Base-by-base conservation (phyloP, 192 early-diverging fungal genomes). In the Rhizoclosmatium globosum region DNA sequence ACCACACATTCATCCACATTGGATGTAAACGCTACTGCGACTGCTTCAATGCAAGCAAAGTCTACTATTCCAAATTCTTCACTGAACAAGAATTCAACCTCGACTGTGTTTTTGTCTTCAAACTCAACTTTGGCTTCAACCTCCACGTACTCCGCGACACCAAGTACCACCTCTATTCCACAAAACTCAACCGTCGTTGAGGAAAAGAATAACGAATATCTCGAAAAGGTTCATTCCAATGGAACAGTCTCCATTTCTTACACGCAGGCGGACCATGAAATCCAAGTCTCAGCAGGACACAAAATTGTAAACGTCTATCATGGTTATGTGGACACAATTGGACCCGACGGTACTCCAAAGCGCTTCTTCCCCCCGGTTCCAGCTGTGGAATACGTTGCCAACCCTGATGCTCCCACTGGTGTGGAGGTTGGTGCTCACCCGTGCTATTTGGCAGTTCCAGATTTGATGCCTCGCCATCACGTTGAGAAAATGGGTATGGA, bases 401-500 rank as follows among this genome's bases (percentile, higher is more conserved):
- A 43, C 11, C 66, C 66, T 15, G 66, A 68, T 41, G 66, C 72
- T 48, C 59, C 58, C 3, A 9, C 38, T 41, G 43, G 46, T 61
- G 59, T 74, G 4, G 43, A 21, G 4, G 3, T 56, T 42, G 72
- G 72, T 4, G 1, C 66, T 0, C 4, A 59, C 58, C 43, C 57
- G 1, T 74, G 72, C 21, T 31, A 45, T 11, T 23, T 74, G 23
- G 72, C 72, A 13, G 4, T 9, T 17, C 59, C 56, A 3, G 17
- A 38, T 31, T 6, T 39, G 60, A 17, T 62, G 13, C 17, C 31
- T 1, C 41, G 47, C 3, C 17, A 74, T 21, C 61, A 74, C 44
- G 17, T 74, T 62, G 59, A 43, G 39, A 23, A 11, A 15, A 74
- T 74, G 72, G 72, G 60, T 2, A 74, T 74, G 72, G 11, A 7